These are phyloP conservation scores for Penicillium janthinellum DNA, from an alignment of 2,329 filamentous ascomycete species.

Conservation along the genomic window DNA sequence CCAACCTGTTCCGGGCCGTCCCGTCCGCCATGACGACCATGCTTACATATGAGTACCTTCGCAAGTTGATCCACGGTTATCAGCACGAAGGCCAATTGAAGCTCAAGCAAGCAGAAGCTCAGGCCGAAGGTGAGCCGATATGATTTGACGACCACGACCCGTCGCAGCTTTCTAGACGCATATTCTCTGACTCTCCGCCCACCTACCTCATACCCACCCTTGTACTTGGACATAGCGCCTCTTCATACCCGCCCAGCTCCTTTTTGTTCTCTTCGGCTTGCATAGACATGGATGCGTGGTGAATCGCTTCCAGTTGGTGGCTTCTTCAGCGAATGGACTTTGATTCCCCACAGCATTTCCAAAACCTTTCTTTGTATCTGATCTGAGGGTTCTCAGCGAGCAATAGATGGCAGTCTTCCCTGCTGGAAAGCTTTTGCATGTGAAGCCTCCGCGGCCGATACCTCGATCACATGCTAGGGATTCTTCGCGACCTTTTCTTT, in stretches of 20 bases:
- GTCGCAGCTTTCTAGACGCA: constrained; percentile 6
- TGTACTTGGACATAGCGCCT: constrained; percentile 3
- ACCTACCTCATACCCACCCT: not conserved
- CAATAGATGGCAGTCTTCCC: constrained; percentile 20
- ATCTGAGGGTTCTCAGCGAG: constrained; percentile 15
- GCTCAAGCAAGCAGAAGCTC: constrained; percentile 25
- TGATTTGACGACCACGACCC: constrained; percentile 24
- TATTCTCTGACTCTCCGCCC: not conserved
- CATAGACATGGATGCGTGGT: constrained; percentile 22
- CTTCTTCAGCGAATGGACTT: constrained; percentile 20
- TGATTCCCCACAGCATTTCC: constrained; percentile 14
- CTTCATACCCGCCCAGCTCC: not conserved
- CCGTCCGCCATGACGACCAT: constrained; percentile 96
- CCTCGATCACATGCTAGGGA: constrained; percentile 18
- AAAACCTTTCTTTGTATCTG: constrained; percentile 9
- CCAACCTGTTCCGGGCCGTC: constrained; percentile 94
- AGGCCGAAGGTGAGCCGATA: constrained; percentile 14
- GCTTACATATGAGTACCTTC: constrained; percentile 87
- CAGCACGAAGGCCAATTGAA: constrained; percentile 54
- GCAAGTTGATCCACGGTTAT: constrained; percentile 55
- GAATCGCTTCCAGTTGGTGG: constrained; percentile 14
- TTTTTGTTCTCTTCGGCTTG: constrained; percentile 11
- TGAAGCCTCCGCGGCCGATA: constrained; percentile 18
- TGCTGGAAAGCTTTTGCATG: constrained; percentile 17
- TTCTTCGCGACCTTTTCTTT: not conserved